Evolutionary conservation across 169 alveolate species (phyloP), one percentile per base, ranked within the genome.

Genomic region (Pseudocohnilembus persalinus): DNA sequence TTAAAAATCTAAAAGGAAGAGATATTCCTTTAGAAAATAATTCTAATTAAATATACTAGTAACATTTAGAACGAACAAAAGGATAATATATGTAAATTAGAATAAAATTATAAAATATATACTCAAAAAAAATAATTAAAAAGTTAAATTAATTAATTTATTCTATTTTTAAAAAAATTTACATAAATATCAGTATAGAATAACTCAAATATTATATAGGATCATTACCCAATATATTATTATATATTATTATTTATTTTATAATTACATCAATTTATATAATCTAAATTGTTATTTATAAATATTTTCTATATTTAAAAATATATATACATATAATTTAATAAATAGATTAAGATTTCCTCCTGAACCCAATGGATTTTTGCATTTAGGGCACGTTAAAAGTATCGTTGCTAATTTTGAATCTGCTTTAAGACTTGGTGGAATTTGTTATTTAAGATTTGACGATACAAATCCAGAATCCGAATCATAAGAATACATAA

Each of bases 351-450:
- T 86, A 0, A 94, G 99, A 86, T 99, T 99, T 90, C 99, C 99
- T 24, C 99, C 99, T 24, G 99, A 99, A 92, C 99, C 99, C 32
- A 99, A 99, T 93, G 99, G 99, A 20, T 99, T 94, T 83, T 95
- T 99, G 31, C 99, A 99, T 90, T 93, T 99, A 35, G 99, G 99
- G 0, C 99, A 99, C 94, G 99, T 99, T 15, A 98, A 98, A 92
- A 97, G 99, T 34, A 98, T 99, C 90, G 95, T 99, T 87, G 96
- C 98, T 79, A 98, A 98, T 91, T 99, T 98, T 88, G 98, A 98
- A 30, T 91, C 98, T 28, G 99, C 99, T 0, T 91, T 92, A 86
- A 93, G 93, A 81, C 96, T 94, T 88, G 97, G 97, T 64, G 99
- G 96, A 1, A 63, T 83, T 78, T 90, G 96, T 74, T 95, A 95